Percentiles rank a stretch among this genome's conserved stretches.
Conservation (phyloP, 2,329 filamentous ascomycete genomes). For the Hysterium pulicare region DNA sequence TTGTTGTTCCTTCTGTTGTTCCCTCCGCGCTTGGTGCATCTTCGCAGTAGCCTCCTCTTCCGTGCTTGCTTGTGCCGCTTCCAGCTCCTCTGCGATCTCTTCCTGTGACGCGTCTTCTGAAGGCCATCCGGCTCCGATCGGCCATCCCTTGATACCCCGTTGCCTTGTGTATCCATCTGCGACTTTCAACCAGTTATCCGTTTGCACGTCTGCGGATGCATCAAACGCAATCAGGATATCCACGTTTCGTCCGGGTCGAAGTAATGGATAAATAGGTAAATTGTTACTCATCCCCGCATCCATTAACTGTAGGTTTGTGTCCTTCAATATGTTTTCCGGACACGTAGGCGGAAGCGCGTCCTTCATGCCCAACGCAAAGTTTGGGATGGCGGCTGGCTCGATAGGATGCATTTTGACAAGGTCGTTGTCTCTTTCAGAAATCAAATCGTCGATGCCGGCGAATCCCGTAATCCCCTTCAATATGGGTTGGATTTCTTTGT, state of each 20-base stretch:
- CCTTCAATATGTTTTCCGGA: conserved; percentile 71
- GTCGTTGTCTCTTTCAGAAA: conserved; percentile 78
- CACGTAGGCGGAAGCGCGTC: conserved; percentile 69
- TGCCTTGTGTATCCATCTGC: conserved; percentile 90
- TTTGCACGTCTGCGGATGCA: conserved; percentile 86
- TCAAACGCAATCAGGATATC: conserved; percentile 93
- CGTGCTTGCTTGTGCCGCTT: conserved; percentile 62
- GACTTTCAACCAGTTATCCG: conserved; percentile 94
- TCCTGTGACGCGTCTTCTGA: conserved; percentile 56
- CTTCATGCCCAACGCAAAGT: conserved; percentile 81
- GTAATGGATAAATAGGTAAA: conserved; percentile 87
- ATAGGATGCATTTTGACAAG: conserved; percentile 92
- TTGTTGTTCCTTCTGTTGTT: conserved; percentile 16
- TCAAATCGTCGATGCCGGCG: conserved; percentile 72
- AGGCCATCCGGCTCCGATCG: conserved; percentile 91
- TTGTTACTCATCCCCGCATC: conserved; percentile 99
- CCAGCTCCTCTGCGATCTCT: conserved; percentile 62
- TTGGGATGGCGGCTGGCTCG: conserved; percentile 85
- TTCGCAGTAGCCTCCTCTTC: conserved; percentile 61
- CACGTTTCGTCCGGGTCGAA: conserved; percentile 82
- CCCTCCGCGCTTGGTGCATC: conserved; percentile 54
- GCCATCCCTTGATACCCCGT: conserved; percentile 90
- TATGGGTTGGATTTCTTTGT: conserved; percentile 84
- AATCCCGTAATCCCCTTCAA: conserved; percentile 74
- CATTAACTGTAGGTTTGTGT: conserved; percentile 68